Conservation (phyloP, 495 filamentous ascomycete genomes). For the Talaromyces ruber region DNA sequence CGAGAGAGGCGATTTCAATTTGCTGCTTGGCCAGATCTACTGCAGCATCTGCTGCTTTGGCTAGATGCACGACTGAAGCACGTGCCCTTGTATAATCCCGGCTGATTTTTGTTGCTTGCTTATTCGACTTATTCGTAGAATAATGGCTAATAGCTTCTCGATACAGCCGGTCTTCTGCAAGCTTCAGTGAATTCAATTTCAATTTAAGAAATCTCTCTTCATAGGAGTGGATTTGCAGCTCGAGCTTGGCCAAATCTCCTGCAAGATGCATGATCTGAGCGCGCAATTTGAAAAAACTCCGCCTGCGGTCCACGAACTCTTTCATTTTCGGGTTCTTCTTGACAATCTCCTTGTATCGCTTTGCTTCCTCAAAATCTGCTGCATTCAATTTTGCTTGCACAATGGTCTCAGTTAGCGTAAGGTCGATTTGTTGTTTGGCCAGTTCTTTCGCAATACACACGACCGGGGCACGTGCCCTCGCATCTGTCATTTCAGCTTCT, state of each 20-base stretch:
- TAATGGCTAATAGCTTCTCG: neutral
- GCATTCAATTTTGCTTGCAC: neutral
- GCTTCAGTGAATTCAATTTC: neutral
- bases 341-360: neutral
- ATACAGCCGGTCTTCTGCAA: neutral
- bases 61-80: neutral
- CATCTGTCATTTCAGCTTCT: neutral
- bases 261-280: neutral
- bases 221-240: neutral
- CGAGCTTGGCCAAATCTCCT: slow-evolving; percentile 5
- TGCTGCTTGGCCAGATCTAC: slow-evolving; percentile 9
- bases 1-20: slow-evolving; percentile 10
- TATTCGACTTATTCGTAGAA: neutral
- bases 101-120: neutral
- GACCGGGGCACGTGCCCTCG: neutral
- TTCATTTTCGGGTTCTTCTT: neutral
- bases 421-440: neutral
- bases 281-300: neutral
- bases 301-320: neutral
- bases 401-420: neutral
- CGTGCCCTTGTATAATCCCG: neutral
- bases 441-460: neutral
- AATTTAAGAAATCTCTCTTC: neutral
- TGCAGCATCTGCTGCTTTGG: neutral
- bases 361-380: neutral